A percentile compares a stretch with the other conserved stretches of the same genome.
phyloP scores from a whole-genome alignment of 495 filamentous ascomycete genomes.

The Talaromyces thailandensis region DNA sequence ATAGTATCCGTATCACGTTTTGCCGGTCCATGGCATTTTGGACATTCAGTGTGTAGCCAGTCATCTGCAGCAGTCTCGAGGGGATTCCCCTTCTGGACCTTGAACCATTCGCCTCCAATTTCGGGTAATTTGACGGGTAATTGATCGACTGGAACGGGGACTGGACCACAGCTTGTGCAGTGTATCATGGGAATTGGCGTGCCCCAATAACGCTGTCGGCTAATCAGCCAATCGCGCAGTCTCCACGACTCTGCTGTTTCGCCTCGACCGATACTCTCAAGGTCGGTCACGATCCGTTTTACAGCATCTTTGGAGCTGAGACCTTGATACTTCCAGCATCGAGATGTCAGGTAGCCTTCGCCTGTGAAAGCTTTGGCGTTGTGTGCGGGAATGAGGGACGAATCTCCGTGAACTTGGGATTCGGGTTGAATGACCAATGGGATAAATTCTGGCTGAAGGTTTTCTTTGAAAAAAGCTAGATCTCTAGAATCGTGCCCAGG shows the following conservation, averaged over 20 bases:
- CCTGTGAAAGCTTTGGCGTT: conserved; percentile 32
- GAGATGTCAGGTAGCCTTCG: conserved; percentile 35
- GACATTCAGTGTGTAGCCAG: conserved; percentile 70
- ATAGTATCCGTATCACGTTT: conserved; percentile 87
- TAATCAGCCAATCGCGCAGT: conserved; percentile 80
- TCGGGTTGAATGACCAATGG: conserved; percentile 37
- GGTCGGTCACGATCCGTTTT: conserved; percentile 48
- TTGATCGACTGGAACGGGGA: conserved; percentile 67
- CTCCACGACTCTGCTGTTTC: conserved; percentile 60
- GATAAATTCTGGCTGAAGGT: conserved; percentile 44
- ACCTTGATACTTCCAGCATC: conserved; percentile 38
- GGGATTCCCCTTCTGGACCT: conserved; percentile 65
- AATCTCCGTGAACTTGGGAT: conserved; percentile 21
- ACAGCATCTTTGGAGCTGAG: conserved; percentile 54
- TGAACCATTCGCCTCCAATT: conserved; percentile 57
- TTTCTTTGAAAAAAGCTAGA: conserved; percentile 68
- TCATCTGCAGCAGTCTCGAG: conserved; percentile 54
- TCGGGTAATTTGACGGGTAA: conserved; percentile 70
- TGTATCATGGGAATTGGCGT: conserved; percentile 86
- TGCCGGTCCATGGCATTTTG: conserved; percentile 59
- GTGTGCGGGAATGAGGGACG: conserved; percentile 25
- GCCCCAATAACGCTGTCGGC: conserved; percentile 84
- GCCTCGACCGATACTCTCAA: conserved; percentile 42
- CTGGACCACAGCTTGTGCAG: conserved; percentile 64
- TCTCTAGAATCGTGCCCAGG: conserved; percentile 76